Evolutionary conservation across 1,284 basidiomycete genomes (phyloP), one percentile per base, ranked within the genome.

Genomic region (Mycena sp.): DNA sequence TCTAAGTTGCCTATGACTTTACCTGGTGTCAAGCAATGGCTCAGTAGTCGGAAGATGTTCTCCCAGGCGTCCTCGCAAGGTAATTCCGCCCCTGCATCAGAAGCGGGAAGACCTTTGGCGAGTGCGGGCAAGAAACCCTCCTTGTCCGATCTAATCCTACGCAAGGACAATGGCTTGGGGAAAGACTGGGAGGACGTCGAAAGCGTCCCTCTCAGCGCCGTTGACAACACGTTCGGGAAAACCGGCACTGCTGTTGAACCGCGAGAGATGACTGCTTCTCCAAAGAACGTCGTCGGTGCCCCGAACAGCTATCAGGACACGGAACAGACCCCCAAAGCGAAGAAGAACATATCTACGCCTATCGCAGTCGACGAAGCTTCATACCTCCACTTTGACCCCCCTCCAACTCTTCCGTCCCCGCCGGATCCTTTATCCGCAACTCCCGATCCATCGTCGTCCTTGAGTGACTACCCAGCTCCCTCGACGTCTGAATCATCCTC

Each of bases 11-110:
- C 91, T 0, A 90, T 84, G 73, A 91, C 85, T 17, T 80, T 90
- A 16, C 87, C 90, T 54, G 91, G 87, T 25, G 90, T 93, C 29
- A 89, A 87, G 74, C 89, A 89, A 71, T 93, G 91, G 91, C 75
- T 92, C 48, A 88, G 80, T 63, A 85, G 83, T 55, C 79, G 80
- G 70, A 86, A 84, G 73, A 77, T 83, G 38, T 84, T 84, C 59
- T 78, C 83, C 21, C 76, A 82, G 3, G 78, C 79, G 21, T 77
- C 81, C 3, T 76, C 58, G 14, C 58, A 44, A 11, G 35, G 41
- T n/a, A 21, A 80, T 11, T 73, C 84, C 6, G 72, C 72, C 26
- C 69, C 79, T 6, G 72, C 78, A 35, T 68, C 73, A 26, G 78
- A 58, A 63, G 65, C 57, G 74, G 71, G 69, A 69, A 70, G 48